Percentiles rank a stretch among this genome's conserved stretches.
phyloP scores from a whole-genome alignment of 2,329 filamentous ascomycete genomes.

The Davidsoniella virescens region DNA sequence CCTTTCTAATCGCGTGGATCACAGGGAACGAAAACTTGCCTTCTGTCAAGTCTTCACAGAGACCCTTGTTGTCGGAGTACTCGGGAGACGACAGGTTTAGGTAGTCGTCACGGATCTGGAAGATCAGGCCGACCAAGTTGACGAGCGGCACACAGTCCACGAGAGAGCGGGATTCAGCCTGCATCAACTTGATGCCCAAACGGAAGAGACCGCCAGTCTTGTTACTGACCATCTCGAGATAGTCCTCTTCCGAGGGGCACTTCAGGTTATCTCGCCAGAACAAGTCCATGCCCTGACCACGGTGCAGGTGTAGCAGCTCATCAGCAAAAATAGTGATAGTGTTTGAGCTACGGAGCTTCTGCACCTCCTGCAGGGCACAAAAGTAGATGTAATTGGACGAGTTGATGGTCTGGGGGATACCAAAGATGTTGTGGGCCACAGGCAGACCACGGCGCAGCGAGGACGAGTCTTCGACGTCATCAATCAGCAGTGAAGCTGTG shows the following conservation, averaged over 20 bases:
- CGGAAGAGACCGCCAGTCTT: conserved; percentile 82
- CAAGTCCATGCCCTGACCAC: conserved; percentile 80
- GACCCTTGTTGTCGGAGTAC: conserved; percentile 79
- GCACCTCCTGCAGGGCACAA: conserved; percentile 56
- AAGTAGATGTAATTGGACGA: conserved; percentile 85
- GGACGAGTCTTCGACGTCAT: conserved; percentile 77
- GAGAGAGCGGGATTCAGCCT: conserved; percentile 45
- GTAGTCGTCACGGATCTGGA: conserved; percentile 89
- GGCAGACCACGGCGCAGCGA: conserved; percentile 61
- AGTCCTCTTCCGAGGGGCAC: conserved; percentile 74
- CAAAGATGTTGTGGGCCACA: conserved; percentile 72
- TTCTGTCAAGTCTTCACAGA: conserved; percentile 90
- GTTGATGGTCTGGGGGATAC: conserved; percentile 77
- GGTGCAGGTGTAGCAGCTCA: conserved; percentile 69
- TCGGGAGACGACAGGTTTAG: conserved; percentile 62
- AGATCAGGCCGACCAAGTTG: conserved; percentile 70
- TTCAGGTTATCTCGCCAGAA: conserved; percentile 78
- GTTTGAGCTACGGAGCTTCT: conserved; percentile 50
- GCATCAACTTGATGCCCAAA: conserved; percentile 75
- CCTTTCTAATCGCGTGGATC: conserved; percentile 75
- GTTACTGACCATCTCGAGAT: conserved; percentile 86
- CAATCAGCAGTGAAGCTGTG: conserved; percentile 66
- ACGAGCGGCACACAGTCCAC: conserved; percentile 68
- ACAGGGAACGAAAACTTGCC: conserved; percentile 95
- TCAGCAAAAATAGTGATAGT: conserved; percentile 61